phyloP scores from a whole-genome alignment of 1,139 yeast species.

The Pneumocystis canis region DNA sequence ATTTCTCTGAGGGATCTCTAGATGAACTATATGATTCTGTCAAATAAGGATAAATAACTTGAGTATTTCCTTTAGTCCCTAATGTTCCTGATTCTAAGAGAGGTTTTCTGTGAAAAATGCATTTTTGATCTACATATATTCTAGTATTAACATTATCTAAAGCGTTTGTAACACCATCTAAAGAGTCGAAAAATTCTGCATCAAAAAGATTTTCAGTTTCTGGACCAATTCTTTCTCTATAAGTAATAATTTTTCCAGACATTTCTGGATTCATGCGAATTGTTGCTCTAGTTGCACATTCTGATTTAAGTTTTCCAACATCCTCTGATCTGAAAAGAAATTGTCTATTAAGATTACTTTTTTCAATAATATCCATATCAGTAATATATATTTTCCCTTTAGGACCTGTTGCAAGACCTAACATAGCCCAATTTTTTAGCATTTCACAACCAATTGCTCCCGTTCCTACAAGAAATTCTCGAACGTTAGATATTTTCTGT shows the following conservation, averaged over 20 bases:
- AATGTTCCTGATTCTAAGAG: slow-evolving; percentile 90
- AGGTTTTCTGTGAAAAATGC: slow-evolving; percentile 84
- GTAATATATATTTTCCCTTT: slow-evolving; percentile 73
- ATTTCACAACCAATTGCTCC: slow-evolving; percentile 99
- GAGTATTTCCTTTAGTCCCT: slow-evolving; percentile 97
- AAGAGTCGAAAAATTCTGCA: slow-evolving; percentile 69
- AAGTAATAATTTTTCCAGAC: slow-evolving; percentile 58
- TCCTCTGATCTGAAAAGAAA: slow-evolving; percentile 86
- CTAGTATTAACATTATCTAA: slow-evolving; percentile 95
- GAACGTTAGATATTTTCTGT: slow-evolving; percentile 55
- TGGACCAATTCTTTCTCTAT: slow-evolving; percentile 76
- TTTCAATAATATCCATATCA: slow-evolving; percentile 90
- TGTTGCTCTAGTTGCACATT: slow-evolving; percentile 79
- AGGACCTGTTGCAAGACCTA: slow-evolving; percentile 89
- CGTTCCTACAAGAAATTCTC: slow-evolving; percentile 84
- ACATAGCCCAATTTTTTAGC: slow-evolving; percentile 94
- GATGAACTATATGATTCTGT: slow-evolving; percentile 94
- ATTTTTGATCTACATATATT: slow-evolving; percentile 91
- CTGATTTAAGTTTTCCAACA: slow-evolving; percentile 83
- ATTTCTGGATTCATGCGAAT: slow-evolving; percentile 73
- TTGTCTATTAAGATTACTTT: slow-evolving; percentile 89
- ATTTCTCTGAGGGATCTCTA: slow-evolving; percentile 96
- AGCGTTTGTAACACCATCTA: slow-evolving; percentile 89
- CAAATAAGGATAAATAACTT: slow-evolving; percentile 80
- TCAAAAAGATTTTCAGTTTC: slow-evolving; percentile 82